Base-by-base conservation (phyloP, 2,329 filamentous ascomycete species). In the Colletotrichum sp. region DNA sequence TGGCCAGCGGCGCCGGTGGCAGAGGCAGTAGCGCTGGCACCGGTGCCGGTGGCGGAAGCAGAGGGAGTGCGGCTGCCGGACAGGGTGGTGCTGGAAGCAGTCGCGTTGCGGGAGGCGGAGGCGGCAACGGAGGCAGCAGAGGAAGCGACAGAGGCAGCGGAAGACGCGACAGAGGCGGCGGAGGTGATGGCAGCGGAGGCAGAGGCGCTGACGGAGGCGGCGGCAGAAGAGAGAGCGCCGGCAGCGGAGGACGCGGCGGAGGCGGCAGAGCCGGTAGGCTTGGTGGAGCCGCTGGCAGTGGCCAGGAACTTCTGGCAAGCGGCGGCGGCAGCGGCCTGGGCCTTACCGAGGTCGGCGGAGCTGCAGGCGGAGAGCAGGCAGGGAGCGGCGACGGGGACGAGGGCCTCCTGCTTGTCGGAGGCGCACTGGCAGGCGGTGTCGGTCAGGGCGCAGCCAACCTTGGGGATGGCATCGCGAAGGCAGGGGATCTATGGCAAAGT, bases 361-460 rank as follows among this genome's bases (percentile, higher is more conserved):
- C 76, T 72, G 80, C 88, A 89, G 55, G 81, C 81, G 28, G 79
- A 77, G 75, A 82, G 72, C 63, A 86, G 73, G 79, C 85, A 87
- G 22, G 80, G 74, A 15, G 81, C 71, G 71, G 84, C 81, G 60
- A 81, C 73, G 44, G 79, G 71, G 26, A 77, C 70, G 39, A 86
- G 81, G 75, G 81, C 78, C 52, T 72, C 73, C 80, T 85, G 83
- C 71, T 81, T 84, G 3, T 74, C 76, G 18, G 81, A n/a, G 30
- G 81, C 78, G 80, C 87, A 88, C 78, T 83, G 82, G 81, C 87
- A 88, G 67, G 79, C 80, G 12, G 82, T 80, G 76, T 88, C 85
- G 66, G 76, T 77, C 78, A 84, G 75, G 6, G 76, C 48, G 80
- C 86, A 88, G 79, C 84, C 85, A 62, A 82, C 81, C 75, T 82